These are phyloP conservation scores for Pouteria campechiana DNA, from an alignment of 179 eudicot genomes.

Conservation along the genomic window DNA sequence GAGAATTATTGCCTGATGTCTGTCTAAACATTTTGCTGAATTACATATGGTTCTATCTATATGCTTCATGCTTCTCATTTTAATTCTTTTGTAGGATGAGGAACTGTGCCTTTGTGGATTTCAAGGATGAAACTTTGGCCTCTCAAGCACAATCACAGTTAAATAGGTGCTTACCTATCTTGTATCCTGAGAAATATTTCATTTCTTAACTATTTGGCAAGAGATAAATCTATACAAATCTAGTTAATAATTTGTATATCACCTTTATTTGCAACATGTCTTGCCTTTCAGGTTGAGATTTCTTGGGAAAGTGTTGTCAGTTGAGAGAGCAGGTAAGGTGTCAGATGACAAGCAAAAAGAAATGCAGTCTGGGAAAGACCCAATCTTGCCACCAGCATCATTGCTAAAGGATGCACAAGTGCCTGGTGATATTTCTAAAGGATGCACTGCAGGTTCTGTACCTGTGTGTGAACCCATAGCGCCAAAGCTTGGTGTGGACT, in stretches of 20 bases:
- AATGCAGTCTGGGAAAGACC: constrained; percentile 10
- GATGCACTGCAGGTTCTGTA: constrained; percentile 17
- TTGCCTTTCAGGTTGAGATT: constrained; percentile 70
- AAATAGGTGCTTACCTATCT: constrained; percentile 41
- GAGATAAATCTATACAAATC: no score
- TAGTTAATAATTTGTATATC: no score
- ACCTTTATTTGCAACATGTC: no score
- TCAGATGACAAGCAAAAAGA: constrained; percentile 26
- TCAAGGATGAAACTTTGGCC: constrained; percentile 59
- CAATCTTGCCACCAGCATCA: constrained; percentile 4
- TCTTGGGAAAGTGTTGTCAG: constrained; percentile 81
- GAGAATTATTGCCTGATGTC: no score
- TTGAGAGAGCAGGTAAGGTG: constrained; percentile 54
- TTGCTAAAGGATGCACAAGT: constrained; percentile 16
- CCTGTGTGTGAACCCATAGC: constrained; percentile 57
- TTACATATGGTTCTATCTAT: no score
- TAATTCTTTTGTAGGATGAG: constrained; percentile 34
- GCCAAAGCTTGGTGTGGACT: constrained; percentile 75
- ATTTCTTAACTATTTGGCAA: no score
- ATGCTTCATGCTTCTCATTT: no score
- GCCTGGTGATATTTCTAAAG: constrained; percentile 16
- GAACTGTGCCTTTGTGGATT: constrained; percentile 86
- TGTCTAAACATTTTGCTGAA: no score
- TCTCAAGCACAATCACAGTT: constrained; percentile 76
- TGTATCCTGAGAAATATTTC: no score